A percentile compares a stretch with the other conserved stretches of the same genome.
These are phyloP conservation scores for Calophaca sinica DNA, from an alignment of 306 rosid genomes.

Conservation along the genomic window DNA sequence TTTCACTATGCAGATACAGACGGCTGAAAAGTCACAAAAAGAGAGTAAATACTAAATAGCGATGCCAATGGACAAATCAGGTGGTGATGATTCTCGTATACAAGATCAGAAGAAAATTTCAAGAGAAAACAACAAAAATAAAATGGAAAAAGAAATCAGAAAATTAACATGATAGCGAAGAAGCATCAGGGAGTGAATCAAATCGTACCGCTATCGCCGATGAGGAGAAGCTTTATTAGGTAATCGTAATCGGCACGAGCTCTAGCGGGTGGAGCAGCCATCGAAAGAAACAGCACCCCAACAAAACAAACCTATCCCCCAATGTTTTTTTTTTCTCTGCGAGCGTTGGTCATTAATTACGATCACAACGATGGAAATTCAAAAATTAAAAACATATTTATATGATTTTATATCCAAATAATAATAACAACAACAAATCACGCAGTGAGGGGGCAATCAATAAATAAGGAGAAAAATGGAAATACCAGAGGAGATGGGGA, in stretches of 20 bases:
- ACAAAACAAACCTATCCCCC: slow-evolving; percentile 42
- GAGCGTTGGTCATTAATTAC: slow-evolving; percentile 20
- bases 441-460: neutral
- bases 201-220: slow-evolving; percentile 96
- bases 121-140: neutral
- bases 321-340: slow-evolving; percentile 15
- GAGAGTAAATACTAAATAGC: no score
- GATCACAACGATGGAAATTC: slow-evolving; percentile 21
- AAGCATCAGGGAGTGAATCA: neutral
- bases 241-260: slow-evolving; percentile 98
- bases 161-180: neutral
- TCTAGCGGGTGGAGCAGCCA: slow-evolving; percentile 92
- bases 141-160: neutral
- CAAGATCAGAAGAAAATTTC: slow-evolving; percentile 8
- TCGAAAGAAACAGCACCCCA: slow-evolving; percentile 41
- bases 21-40: no score
- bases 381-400: neutral
- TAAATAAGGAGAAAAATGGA: slow-evolving; percentile 5
- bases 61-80: neutral
- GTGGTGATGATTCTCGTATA: neutral
- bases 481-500: slow-evolving; percentile 48
- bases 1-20: neutral
- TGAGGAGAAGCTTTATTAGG: slow-evolving; percentile 91
- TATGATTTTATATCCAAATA: neutral
- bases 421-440: neutral